Evolutionary conservation across 805 yeast genomes (phyloP).

Genomic region (Lachancea nothofagi): DNA sequence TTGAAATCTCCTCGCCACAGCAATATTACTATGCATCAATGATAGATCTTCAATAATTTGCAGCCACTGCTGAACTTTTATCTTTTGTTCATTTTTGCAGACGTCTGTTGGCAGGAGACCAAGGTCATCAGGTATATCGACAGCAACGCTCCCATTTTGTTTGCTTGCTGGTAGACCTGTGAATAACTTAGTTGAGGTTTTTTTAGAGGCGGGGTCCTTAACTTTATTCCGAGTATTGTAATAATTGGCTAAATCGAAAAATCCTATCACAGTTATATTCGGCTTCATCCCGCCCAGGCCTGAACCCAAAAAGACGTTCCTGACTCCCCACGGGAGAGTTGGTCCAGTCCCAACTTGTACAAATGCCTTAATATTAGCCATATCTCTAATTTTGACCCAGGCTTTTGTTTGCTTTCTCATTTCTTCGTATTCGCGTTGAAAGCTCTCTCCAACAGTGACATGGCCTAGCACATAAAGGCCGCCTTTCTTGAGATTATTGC

Average conservation of each 20-base stretch:
- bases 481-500: conserved; percentile 93
- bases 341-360: conserved; percentile 90
- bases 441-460: conserved; percentile 57
- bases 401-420: conserved; percentile 67
- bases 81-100: conserved; percentile 63
- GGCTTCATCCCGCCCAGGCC: conserved; percentile 99
- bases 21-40: conserved; percentile 84
- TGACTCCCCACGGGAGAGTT: conserved; percentile 86
- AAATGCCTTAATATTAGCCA: conserved; percentile 80
- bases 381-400: conserved; percentile 79
- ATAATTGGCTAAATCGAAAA: conserved; percentile 56
- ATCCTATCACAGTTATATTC: conserved; percentile 87
- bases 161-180: conserved; percentile 5
- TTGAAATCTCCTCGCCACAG: conserved; percentile 86
- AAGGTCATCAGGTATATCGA: conserved; percentile 8
- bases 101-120: conserved; percentile 66
- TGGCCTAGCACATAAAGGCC: conserved; percentile 91
- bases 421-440: conserved; percentile 62
- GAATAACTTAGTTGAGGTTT: background rate
- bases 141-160: conserved; percentile 7
- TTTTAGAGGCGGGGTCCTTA: background rate
- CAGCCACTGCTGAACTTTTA: conserved; percentile 81
- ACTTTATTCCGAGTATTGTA: conserved; percentile 4
- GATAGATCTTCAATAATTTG: conserved; percentile 85
- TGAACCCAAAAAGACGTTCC: conserved; percentile 86